A percentile compares a stretch with the other conserved stretches of the same genome.
These are phyloP conservation scores for Sarcodon sp. DNA, from an alignment of 768 basidiomycete genomes.

Conservation along the genomic window DNA sequence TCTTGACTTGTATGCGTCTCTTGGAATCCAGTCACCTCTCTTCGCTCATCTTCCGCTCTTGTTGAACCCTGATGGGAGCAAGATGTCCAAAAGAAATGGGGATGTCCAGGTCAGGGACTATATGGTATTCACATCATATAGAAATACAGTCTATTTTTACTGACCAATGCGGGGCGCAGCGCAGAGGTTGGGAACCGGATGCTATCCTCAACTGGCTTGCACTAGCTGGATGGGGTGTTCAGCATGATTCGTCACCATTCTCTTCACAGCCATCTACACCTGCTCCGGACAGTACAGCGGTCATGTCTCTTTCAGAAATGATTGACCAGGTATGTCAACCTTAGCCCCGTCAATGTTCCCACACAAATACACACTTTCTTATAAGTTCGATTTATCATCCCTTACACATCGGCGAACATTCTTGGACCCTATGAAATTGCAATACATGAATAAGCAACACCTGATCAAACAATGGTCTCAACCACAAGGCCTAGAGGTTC, in stretches of 20 bases:
- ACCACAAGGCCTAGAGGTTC: conserved; percentile 32
- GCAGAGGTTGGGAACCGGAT: conserved; percentile 44
- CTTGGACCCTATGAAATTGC: conserved; percentile 69
- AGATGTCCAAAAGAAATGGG: conserved; percentile 91
- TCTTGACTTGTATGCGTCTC: conserved; percentile 73
- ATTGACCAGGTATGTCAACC: conserved; percentile 38
- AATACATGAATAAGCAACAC: conserved; percentile 83
- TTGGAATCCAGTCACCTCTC: conserved; percentile 57
- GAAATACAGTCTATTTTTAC: background rate
- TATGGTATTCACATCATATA: conserved; percentile 38
- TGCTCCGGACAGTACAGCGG: conserved; percentile 42
- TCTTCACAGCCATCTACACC: conserved; percentile 3
- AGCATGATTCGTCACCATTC: conserved; percentile 18
- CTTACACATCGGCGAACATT: conserved; percentile 78
- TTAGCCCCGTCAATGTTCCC: background rate
- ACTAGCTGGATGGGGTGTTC: conserved; percentile 84
- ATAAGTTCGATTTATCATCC: conserved; percentile 61
- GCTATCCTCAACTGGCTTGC: conserved; percentile 91
- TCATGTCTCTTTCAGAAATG: conserved; percentile 53
- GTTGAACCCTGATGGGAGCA: conserved; percentile 80
- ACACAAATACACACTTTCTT: background rate
- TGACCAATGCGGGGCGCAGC: background rate
- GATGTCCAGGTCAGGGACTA: conserved; percentile 83
- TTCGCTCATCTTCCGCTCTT: conserved; percentile 91
- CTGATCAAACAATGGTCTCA: conserved; percentile 43